Conservation (phyloP, 345 rosid genomes). For the Gossypium turneri region DNA sequence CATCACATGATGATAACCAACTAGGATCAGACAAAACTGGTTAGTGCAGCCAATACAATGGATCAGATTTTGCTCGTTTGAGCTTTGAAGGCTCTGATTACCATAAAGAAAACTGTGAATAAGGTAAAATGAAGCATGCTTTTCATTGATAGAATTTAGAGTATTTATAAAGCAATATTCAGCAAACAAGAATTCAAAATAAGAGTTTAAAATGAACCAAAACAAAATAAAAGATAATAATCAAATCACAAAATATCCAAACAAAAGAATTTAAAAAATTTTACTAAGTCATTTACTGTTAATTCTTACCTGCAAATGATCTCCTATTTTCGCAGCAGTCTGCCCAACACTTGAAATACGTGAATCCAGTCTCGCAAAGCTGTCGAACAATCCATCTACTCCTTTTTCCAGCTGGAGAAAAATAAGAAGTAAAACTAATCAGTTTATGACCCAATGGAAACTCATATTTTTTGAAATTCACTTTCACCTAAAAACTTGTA, state of each 20-base stretch:
- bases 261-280: no score
- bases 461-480: not conserved
- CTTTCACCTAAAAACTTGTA: slow-evolving; percentile 8
- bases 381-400: slow-evolving; percentile 84
- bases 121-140: no score
- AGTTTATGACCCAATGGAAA: slow-evolving; percentile 1
- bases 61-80: not conserved
- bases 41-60: not conserved
- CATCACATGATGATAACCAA: slow-evolving; percentile 5
- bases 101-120: no score
- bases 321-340: slow-evolving; percentile 99
- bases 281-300: no score
- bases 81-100: no score
- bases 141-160: no score
- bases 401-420: slow-evolving; percentile 75
- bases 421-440: not conserved
- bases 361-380: slow-evolving; percentile 88
- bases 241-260: no score
- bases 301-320: slow-evolving; percentile 79
- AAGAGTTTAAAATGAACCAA: no score
- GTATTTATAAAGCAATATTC: no score
- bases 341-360: slow-evolving; percentile 99
- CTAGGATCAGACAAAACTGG: not conserved
- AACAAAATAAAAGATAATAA: no score
- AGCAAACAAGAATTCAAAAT: no score